Conservation (phyloP, 1,139 yeast genomes). For the Magnusiomyces fungicola region DNA sequence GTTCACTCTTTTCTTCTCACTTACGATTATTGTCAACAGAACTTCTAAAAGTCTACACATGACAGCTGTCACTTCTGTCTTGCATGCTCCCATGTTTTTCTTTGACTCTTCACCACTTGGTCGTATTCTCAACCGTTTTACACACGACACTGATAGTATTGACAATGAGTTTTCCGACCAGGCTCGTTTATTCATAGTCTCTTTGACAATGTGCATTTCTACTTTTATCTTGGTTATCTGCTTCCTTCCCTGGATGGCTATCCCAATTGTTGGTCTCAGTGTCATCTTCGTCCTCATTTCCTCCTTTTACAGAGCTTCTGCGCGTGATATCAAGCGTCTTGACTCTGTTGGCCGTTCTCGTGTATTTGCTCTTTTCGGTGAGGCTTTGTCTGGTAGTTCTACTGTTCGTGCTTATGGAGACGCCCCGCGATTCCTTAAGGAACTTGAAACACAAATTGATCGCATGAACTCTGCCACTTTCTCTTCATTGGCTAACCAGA, state of each 20-base stretch:
- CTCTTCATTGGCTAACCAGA: conserved; percentile 59
- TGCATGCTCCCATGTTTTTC: conserved; percentile 68
- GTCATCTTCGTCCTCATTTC: conserved; percentile 44
- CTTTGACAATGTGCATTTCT: conserved; percentile 51
- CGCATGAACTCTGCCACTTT: conserved; percentile 67
- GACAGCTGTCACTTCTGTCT: conserved; percentile 51
- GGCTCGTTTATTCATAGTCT: conserved; percentile 40
- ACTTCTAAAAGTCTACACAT: conserved; percentile 34
- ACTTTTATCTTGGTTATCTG: conserved; percentile 60
- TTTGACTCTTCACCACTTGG: conserved; percentile 68
- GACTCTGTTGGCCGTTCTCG: conserved; percentile 71
- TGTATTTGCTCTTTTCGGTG: conserved; percentile 73
- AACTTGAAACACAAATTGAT: conserved; percentile 47
- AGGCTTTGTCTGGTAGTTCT: conserved; percentile 60
- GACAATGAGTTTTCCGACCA: conserved; percentile 55
- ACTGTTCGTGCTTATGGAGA: conserved; percentile 61
- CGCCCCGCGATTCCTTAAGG: conserved; percentile 41
- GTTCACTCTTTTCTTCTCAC: conserved; percentile 38
- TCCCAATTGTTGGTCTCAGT: conserved; percentile 54
- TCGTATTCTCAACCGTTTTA: conserved; percentile 61
- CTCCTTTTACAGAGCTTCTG: conserved; percentile 64
- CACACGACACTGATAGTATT: conserved; percentile 77
- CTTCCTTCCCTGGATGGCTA: conserved; percentile 71
- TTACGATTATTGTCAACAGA: conserved; percentile 46
- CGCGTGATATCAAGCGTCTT: conserved; percentile 75